Base-by-base conservation (phyloP, 1,139 yeast genomes). In the Magnusiomyces tetraspermus region DNA sequence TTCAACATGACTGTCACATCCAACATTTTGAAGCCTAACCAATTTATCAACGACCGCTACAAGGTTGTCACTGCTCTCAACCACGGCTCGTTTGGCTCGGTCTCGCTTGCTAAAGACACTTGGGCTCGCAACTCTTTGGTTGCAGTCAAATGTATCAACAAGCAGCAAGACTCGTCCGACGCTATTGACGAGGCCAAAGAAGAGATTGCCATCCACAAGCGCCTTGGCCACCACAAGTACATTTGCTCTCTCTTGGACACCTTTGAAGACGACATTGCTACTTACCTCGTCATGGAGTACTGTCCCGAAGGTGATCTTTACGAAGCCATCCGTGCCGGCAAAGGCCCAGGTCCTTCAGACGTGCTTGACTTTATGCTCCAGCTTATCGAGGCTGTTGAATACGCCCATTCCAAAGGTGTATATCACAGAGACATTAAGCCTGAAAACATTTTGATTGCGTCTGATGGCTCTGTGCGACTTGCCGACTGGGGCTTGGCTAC, bases 401-500 rank as follows among this genome's bases (percentile, higher is more conserved):
- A 72, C 67, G 86, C 92, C 62, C 97, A 89, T 66, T 68, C 76
- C 8, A 75, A 76, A 57, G 80, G 82, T 4, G 86, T 89, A 40
- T 89, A 78, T 65, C 96, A 88, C 69, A 78, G 96, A 51, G 96
- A 88, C 68, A 81, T 88, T 64, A 88, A 88, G 67, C 96, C 96
- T 1, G 96, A 88, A 65, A 88, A 88, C 68, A 84, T 88, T 48
- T 75, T 88, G 63, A 82, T 88, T 58, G 75, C 84, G 46, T 58
- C 57, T 50, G 83, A 83, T 55, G 92, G 86, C 62, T 74, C 83
- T 31, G 82, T 88, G 61, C 87, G 86, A 65, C 72, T 88, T 52
- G 87, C 95, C 53, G 96, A 88, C 70, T 88, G 95, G 92, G 96
- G 96, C 2, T 74, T 88, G 62, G 95, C 96, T 1, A 84, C 97